These are phyloP conservation scores for Anisodus tanguticus DNA, from an alignment of 257 asterid genomes.

Conservation along the genomic window DNA sequence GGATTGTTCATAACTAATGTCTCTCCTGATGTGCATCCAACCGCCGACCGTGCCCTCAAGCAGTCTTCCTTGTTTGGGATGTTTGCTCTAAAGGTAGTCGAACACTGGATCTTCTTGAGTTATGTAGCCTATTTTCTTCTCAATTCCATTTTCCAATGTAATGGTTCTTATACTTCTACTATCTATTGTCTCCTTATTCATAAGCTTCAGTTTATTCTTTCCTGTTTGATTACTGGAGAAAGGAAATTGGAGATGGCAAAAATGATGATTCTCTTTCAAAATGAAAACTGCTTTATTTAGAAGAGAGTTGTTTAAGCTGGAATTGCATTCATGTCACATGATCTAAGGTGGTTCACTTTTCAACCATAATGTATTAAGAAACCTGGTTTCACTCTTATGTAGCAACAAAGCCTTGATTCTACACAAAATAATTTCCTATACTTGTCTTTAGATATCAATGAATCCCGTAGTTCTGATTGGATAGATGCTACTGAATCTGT, in stretches of 20 bases:
- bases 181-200: not conserved
- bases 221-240: conserved; percentile 13
- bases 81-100: conserved; percentile 76
- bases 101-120: conserved; percentile 7
- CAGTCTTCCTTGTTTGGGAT: conserved; percentile 91
- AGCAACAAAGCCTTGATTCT: not conserved
- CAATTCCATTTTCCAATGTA: not conserved
- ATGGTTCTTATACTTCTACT: not conserved
- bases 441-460: not conserved
- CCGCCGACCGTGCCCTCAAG: conserved; percentile 74
- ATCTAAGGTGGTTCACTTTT: not conserved
- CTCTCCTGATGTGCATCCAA: conserved; percentile 53
- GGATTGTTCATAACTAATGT: conserved; percentile 85
- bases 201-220: conserved; percentile 5
- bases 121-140: not conserved
- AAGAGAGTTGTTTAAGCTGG: not conserved
- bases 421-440: not conserved
- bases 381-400: not conserved
- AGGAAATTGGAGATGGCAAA: not conserved
- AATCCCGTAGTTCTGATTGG: not conserved
- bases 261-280: not conserved
- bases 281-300: not conserved
- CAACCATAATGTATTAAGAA: not conserved
- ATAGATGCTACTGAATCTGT: not conserved
- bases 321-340: not conserved